phyloP scores from a whole-genome alignment of 1,284 basidiomycete genomes.

The Ganoderma multipileum region DNA sequence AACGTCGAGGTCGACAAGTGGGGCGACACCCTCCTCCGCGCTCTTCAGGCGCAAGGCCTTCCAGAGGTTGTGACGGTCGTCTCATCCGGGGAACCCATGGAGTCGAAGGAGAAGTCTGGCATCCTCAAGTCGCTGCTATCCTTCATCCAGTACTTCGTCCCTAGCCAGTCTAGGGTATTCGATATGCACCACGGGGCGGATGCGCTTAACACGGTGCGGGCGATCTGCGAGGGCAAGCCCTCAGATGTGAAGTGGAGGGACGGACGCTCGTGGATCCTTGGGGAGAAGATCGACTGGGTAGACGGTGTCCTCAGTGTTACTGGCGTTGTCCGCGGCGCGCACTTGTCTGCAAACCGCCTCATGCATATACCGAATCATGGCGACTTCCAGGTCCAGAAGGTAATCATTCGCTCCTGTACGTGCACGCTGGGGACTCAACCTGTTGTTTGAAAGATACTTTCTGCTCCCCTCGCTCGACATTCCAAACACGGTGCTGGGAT shows the following conservation, averaged over 20 bases:
- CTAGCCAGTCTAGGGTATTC: constrained; percentile 74
- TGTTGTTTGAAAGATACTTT: constrained; percentile 57
- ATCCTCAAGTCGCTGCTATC: constrained; percentile 89
- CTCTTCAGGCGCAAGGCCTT: constrained; percentile 83
- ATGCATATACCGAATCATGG: constrained; percentile 91
- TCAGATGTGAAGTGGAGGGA: constrained; percentile 83
- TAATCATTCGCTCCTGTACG: constrained; percentile 44
- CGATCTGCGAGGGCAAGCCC: constrained; percentile 83
- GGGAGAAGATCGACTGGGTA: constrained; percentile 72
- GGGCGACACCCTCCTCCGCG: constrained; percentile 92
- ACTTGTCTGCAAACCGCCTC: constrained; percentile 85
- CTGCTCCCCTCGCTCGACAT: constrained; percentile 57
- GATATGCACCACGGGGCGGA: constrained; percentile 72
- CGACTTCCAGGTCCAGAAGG: constrained; percentile 87
- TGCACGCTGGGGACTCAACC: background rate
- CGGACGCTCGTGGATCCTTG: constrained; percentile 81
- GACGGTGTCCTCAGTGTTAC: constrained; percentile 74
- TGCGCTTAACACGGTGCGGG: constrained; percentile 72
- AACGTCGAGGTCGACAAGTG: constrained; percentile 83
- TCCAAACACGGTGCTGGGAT: constrained; percentile 53
- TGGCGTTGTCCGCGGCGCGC: constrained; percentile 84
- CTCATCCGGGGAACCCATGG: constrained; percentile 52
- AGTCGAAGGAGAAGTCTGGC: constrained; percentile 66
- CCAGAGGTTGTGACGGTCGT: constrained; percentile 75
- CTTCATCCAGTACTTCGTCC: constrained; percentile 95